Base-by-base conservation (phyloP, 306 rosid genomes). In the Citrullus amarus region DNA sequence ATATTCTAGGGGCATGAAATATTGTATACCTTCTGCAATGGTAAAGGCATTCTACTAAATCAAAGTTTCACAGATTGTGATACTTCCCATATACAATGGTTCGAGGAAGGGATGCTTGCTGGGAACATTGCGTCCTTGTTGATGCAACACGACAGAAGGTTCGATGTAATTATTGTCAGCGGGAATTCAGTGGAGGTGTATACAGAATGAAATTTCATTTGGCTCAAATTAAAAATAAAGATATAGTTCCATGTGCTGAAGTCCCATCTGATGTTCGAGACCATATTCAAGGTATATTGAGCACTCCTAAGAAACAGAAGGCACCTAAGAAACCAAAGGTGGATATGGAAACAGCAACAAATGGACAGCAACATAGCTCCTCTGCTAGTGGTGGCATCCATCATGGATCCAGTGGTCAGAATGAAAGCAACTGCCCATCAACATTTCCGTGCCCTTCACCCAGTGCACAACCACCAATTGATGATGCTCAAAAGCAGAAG, bases 191-290 rank as follows among this genome's bases (percentile, higher is more conserved):
- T 82, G 92, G 94, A 74, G 93, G 97, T 3, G 94, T 90, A 13
- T 90, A 91, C 79, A 88, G 90, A 80, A 91, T 91, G 97, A 91
- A 91, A 81, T 91, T 91, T 83, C 97, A 91, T 88, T 86, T 90
- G 65, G 92, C 97, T 78, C 94, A 90, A 87, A 85, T 90, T 9
- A 86, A 89, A 85, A 91, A 91, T 88, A 91, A 91, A 80, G 97
- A 89, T 75, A 87, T 91, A 56, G 81, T 91, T 67, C 94, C 92
- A 18, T 88, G 92, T 73, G 53, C 92, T 2, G 86, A 87, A 78
- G 94, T 90, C 69, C 94, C 97, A 14, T 79, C 77, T 25, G 85
- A 88, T 69, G 97, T 89, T 55, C 84, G 88, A 18, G 90, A 88
- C 83, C 89, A 77, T 75, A 90, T 91, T 83, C 86, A 79, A 78